phyloP scores from a whole-genome alignment of 371 early-diverging fungal genomes.

The Lichtheimia ornata region DNA sequence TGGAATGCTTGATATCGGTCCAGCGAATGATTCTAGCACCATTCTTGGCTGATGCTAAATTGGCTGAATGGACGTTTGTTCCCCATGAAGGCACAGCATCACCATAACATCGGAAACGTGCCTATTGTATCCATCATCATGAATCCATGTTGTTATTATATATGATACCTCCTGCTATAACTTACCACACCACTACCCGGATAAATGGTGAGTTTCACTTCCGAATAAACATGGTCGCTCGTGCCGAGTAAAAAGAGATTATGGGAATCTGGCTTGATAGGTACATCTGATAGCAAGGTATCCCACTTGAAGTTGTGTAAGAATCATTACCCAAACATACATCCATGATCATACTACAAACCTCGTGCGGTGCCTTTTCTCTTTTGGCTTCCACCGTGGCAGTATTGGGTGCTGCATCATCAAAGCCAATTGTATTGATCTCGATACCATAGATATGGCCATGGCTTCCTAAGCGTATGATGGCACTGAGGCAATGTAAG shows the following conservation, averaged over 20 bases:
- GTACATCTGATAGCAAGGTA: slow-evolving; percentile 62
- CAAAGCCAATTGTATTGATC: slow-evolving; percentile 80
- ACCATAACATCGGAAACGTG: slow-evolving; percentile 79
- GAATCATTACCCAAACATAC: not conserved
- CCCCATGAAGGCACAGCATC: slow-evolving; percentile 60
- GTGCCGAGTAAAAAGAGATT: slow-evolving; percentile 61
- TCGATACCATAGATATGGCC: slow-evolving; percentile 78
- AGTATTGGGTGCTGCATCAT: slow-evolving; percentile 70
- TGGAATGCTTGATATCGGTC: slow-evolving; percentile 70
- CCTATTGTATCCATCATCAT: slow-evolving; percentile 28
- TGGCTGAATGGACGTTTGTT: slow-evolving; percentile 37
- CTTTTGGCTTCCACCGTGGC: slow-evolving; percentile 56
- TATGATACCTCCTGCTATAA: not conserved
- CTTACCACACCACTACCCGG: slow-evolving; percentile 84
- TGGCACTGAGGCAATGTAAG: slow-evolving; percentile 35
- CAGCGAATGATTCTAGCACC: slow-evolving; percentile 73
- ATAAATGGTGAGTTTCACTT: slow-evolving; percentile 70
- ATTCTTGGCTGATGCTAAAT: slow-evolving; percentile 71
- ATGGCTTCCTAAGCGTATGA: slow-evolving; percentile 71
- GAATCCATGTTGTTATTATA: too few species aligned
- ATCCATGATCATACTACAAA: too few species aligned
- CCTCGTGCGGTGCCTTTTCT: too few species aligned
- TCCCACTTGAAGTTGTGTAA: slow-evolving; percentile 55
- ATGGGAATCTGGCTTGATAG: slow-evolving; percentile 56
- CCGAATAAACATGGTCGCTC: slow-evolving; percentile 46